phyloP scores from a whole-genome alignment of 306 rosid species.

The Comarum palustre region DNA sequence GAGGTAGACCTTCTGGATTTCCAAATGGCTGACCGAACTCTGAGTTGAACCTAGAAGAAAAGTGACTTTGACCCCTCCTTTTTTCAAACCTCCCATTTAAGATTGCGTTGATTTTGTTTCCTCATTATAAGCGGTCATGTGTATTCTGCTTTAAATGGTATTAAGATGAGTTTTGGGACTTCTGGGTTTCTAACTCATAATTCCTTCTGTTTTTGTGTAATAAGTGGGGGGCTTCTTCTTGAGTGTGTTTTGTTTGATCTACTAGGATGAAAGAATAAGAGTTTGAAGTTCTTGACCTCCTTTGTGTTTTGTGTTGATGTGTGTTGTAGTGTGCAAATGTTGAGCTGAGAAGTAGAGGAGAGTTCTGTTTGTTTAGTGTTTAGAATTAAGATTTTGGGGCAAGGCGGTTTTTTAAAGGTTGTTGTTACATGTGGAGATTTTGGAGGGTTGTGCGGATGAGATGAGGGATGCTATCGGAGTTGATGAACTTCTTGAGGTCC shows the following conservation, averaged over 20 bases:
- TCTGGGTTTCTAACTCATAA: conserved; percentile 13
- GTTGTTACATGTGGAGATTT: conserved; percentile 64
- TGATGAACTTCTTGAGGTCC: conserved; percentile 49
- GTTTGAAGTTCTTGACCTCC: not conserved
- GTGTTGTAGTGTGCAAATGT: conserved; percentile 34
- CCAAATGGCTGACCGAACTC: conserved; percentile 36
- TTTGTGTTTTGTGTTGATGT: conserved; percentile 26
- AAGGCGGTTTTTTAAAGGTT: conserved; percentile 20
- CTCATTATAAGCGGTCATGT: conserved; percentile 33
- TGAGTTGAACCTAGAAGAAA: conserved; percentile 18
- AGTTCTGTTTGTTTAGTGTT: not conserved
- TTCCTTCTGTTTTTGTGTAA: conserved; percentile 19
- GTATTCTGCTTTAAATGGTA: conserved; percentile 31
- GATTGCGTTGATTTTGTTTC: conserved; percentile 26
- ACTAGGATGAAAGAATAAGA: not conserved
- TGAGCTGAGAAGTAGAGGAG: conserved; percentile 32
- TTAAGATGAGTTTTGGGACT: conserved; percentile 17
- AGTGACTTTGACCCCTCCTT: conserved; percentile 46
- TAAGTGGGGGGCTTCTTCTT: conserved; percentile 20
- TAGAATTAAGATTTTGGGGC: conserved; percentile 33
- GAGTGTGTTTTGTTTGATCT: conserved; percentile 29
- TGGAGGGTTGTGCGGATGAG: conserved; percentile 48
- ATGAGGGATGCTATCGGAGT: conserved; percentile 60
- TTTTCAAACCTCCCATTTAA: conserved; percentile 23
- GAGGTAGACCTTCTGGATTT: conserved; percentile 39